phyloP scores from a whole-genome alignment of 2,329 filamentous ascomycete species.

The Aspergillus vadensis region DNA sequence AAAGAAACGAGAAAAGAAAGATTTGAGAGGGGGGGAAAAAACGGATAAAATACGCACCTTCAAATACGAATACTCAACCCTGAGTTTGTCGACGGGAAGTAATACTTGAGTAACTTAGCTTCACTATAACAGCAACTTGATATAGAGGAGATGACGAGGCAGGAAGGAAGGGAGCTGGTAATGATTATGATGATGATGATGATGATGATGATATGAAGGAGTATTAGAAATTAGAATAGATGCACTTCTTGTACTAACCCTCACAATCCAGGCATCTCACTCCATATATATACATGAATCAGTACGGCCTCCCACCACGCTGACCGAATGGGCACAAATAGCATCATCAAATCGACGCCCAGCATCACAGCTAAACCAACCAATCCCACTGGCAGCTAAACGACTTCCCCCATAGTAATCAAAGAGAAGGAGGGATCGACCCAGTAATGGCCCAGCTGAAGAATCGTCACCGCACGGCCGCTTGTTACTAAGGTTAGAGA shows the following conservation, averaged over 20 bases:
- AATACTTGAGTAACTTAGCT: not conserved
- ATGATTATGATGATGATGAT: too few species aligned
- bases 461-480: constrained; percentile 16
- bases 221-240: not conserved
- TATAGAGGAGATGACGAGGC: too few species aligned
- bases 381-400: not conserved
- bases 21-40: too few species aligned
- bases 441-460: constrained; percentile 21
- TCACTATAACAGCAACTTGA: too few species aligned
- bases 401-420: constrained; percentile 14
- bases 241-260: not conserved
- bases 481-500: constrained; percentile 24
- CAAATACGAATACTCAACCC: not conserved
- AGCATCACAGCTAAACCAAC: not conserved
- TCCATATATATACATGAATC: not conserved
- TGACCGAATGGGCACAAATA: not conserved
- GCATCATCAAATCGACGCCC: not conserved
- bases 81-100: not conserved
- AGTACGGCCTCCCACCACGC: not conserved
- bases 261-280: not conserved
- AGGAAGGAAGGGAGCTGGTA: too few species aligned
- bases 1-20: not conserved
- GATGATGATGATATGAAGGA: too few species aligned
- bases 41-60: too few species aligned
- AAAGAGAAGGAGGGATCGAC: constrained; percentile 25